phyloP scores from a whole-genome alignment of 2,329 filamentous ascomycete genomes.

The Chaetomiaceae sp. region DNA sequence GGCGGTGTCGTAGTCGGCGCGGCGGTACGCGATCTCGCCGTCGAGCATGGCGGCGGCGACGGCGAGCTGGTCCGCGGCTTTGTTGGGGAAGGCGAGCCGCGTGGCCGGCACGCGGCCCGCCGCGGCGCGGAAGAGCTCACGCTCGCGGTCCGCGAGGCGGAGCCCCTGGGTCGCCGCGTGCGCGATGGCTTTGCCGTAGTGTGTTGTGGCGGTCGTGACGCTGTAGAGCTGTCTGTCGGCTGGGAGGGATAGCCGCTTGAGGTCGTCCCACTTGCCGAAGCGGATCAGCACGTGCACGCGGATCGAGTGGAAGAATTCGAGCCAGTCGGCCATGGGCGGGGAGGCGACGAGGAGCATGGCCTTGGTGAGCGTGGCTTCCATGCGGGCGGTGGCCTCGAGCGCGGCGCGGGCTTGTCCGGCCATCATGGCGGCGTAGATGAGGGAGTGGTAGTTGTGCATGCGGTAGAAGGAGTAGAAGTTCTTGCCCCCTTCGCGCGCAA shows the following conservation, averaged over 20 bases:
- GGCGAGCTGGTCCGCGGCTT: neutral
- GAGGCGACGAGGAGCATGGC: neutral
- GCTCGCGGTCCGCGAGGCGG: neutral
- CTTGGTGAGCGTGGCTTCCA: neutral
- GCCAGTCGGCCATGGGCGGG: neutral
- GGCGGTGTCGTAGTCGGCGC: neutral
- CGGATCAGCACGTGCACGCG: neutral
- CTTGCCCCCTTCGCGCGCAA: neutral
- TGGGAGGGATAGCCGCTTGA: neutral
- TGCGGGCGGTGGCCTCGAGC: neutral
- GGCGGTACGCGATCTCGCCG: neutral
- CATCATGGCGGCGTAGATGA: neutral
- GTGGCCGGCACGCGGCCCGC: neutral
- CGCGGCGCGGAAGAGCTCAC: neutral
- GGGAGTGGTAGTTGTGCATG: neutral
- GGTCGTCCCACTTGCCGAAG: neutral
- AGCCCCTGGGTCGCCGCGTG: neutral
- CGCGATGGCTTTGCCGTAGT: neutral
- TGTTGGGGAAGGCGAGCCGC: neutral
- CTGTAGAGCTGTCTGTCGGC: neutral
- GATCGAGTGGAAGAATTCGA: neutral
- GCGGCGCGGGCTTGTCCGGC: neutral
- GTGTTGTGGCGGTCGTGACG: neutral
- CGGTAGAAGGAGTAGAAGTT: neutral
- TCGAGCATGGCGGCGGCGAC: neutral